Percentiles rank a stretch among this genome's conserved stretches.
These are phyloP conservation scores for Colletotrichum trifolii DNA, from an alignment of 2,329 filamentous ascomycete species.

Conservation along the genomic window DNA sequence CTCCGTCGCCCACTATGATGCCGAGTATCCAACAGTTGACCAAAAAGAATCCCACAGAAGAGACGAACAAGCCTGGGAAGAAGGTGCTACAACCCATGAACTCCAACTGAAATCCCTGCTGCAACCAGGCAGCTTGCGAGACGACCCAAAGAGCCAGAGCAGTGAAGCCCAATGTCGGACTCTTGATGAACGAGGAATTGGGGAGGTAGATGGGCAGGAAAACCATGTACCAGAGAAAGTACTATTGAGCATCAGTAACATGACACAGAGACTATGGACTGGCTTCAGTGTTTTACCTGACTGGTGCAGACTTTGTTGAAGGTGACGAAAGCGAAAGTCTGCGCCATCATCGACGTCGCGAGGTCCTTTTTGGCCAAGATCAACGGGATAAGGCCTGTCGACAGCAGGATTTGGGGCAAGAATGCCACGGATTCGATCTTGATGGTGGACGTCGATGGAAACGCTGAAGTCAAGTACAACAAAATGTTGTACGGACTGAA, in stretches of 20 bases:
- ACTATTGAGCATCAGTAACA: conserved; percentile 63
- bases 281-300: conserved; percentile 68
- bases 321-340: conserved; percentile 96
- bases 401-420: conserved; percentile 85
- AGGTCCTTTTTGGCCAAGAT: conserved; percentile 84
- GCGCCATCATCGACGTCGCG: conserved; percentile 86
- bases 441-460: conserved; percentile 53
- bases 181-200: conserved; percentile 75
- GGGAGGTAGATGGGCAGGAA: conserved; percentile 93
- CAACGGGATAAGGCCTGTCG: conserved; percentile 80
- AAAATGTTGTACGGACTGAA: conserved; percentile 97
- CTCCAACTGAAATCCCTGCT: conserved; percentile 80
- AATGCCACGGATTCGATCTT: conserved; percentile 85
- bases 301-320: conserved; percentile 99
- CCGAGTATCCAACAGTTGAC: conserved; percentile 91
- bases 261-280: neutral
- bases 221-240: conserved; percentile 98
- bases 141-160: conserved; percentile 79
- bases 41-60: conserved; percentile 82
- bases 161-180: conserved; percentile 68
- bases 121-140: conserved; percentile 80
- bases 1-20: conserved; percentile 77
- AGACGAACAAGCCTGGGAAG: conserved; percentile 82
- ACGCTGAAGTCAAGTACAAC: conserved; percentile 85
- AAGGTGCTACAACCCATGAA: conserved; percentile 87